Base-by-base conservation (phyloP, 768 basidiomycete species). In the Lentinula sp. region DNA sequence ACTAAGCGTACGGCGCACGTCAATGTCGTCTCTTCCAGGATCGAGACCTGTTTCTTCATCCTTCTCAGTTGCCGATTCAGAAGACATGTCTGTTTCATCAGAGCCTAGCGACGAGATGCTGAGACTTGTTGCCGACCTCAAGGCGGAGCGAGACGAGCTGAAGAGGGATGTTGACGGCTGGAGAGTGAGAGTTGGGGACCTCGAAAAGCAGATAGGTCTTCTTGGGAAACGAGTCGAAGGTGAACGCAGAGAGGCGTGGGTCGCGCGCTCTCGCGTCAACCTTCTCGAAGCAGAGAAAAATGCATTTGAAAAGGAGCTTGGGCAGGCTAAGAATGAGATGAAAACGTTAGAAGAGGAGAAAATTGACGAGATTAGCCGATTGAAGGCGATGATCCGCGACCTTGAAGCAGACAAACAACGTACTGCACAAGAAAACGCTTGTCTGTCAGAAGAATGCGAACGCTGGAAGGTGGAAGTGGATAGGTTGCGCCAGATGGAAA, bases 131-230 rank as follows among this genome's bases (percentile, higher is more conserved):
- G 78, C 86, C 3, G 91, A 92, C 69, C 79, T 93, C 66, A 93
- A 94, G 70, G 81, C 87, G 11, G 95, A 98, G 73, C 80, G 95
- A 34, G 95, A 98, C 67, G 89, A 93, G 61, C 78, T 98, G 55
- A 88, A 88, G 70, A 84, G 86, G 56, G 95, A 98, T 71, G 86
- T 94, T 0, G 89, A 93, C 65, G 90, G 89, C 0, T 96, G 94
- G 93, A 81, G 90, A 63, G 79, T 74, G 37, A 81, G 95, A 23
- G 89, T 94, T 51, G 78, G 77, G 13, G 88, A 90, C 67, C 78
- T 92, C 66, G 91, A 96, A 66, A 86, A 83, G 59, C 86, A 87
- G 65, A 73, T 85, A 23, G 75, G 78, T 45, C 74, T 86, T 40
- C 81, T 96, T 54, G 80, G 84, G 28, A 83, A 82, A 62, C 78